Evolutionary conservation across 2,329 filamentous ascomycete genomes (phyloP), one percentile per base, ranked within the genome.

Genomic region (Neonectria coccinea): DNA sequence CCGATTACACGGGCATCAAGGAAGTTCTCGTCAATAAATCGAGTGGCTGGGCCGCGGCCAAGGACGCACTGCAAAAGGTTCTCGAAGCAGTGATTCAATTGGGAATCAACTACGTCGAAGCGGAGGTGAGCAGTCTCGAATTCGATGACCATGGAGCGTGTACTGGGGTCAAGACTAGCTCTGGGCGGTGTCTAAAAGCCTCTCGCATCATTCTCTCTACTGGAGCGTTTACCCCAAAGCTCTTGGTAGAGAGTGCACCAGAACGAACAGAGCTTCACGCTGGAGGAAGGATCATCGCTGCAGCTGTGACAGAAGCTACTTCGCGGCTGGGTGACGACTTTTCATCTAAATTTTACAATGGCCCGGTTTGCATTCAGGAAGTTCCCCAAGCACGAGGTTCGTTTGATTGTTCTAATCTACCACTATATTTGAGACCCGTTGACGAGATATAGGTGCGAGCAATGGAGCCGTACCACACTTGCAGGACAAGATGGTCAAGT

Each of bases 201-300:
- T 51, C 48, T 10, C 48, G 29, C 1, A 51, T 51, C 11, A 36
- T 51, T 8, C 48, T 51, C 48, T 51, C 48, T 14, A 51, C 48
- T 2, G 48, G 48, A 33, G 48, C 48, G 6, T 51, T 33, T n/a
- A 51, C 48, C n/a, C 48, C 48, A 20, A 51, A 51, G 48, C 48
- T 51, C 29, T 51, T 51, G 48, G 27, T 51, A 2, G 48, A 51
- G 5, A 51, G 48, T n/a, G 48, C 27, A 8, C 48, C 48, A 18
- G n/a, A 51, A 18, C 48, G 48, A 18, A 20, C n/a, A 4, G 48
- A 51, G 10, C 27, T 51, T 31, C 48, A 51, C 12, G 48, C 48
- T 11, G 48, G 48, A 36, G 48, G 27, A 2, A n/a, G 48, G 9
- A 51, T 51, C n/a, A 51, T 51, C 48, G 48, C 48, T 6, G 48